Conservation (phyloP, 1,284 basidiomycete species). For the Papiliotrema nemorosa region DNA sequence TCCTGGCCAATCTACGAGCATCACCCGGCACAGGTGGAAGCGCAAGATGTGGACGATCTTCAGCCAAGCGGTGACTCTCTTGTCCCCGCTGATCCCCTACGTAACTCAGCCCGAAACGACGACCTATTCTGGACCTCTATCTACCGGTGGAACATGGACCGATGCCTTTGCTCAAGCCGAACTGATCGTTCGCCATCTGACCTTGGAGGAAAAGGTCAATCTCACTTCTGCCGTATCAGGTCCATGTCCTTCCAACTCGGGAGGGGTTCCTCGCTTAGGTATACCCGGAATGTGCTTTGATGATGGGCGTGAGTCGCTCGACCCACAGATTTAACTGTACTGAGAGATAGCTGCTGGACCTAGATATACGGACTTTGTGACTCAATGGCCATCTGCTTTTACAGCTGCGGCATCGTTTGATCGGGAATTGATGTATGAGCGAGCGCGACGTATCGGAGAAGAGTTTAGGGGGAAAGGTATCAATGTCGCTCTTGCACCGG, state of each 20-base stretch:
- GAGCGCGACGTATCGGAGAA: slow-evolving; percentile 50
- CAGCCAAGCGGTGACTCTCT: background rate
- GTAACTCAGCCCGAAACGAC: background rate
- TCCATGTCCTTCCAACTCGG: slow-evolving; percentile 63
- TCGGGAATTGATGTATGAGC: slow-evolving; percentile 47
- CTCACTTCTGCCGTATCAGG: slow-evolving; percentile 44
- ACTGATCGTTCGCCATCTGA: slow-evolving; percentile 48
- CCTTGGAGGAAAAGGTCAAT: slow-evolving; percentile 50
- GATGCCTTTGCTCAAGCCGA: slow-evolving; percentile 44
- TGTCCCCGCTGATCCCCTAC: background rate
- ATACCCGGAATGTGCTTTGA: slow-evolving; percentile 63
- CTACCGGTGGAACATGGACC: slow-evolving; percentile 26
- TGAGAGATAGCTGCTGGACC: slow-evolving; percentile 57
- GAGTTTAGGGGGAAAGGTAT: slow-evolving; percentile 52
- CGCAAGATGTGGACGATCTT: too few relatives aligned
- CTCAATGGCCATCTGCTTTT: slow-evolving; percentile 52
- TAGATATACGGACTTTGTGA: slow-evolving; percentile 46
- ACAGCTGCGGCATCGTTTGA: slow-evolving; percentile 53
- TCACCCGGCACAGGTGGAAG: too few relatives aligned
- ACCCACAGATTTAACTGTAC: too few relatives aligned
- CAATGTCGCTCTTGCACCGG: slow-evolving; percentile 43
- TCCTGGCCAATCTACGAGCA: too few relatives aligned
- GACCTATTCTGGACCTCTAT: slow-evolving; percentile 2
- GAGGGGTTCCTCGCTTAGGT: slow-evolving; percentile 48
- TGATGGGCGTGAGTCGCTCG: slow-evolving; percentile 53